A percentile compares a stretch with the other conserved stretches of the same genome.
These are phyloP conservation scores for Citrus inodora DNA, from an alignment of 345 rosid species.

Conservation along the genomic window DNA sequence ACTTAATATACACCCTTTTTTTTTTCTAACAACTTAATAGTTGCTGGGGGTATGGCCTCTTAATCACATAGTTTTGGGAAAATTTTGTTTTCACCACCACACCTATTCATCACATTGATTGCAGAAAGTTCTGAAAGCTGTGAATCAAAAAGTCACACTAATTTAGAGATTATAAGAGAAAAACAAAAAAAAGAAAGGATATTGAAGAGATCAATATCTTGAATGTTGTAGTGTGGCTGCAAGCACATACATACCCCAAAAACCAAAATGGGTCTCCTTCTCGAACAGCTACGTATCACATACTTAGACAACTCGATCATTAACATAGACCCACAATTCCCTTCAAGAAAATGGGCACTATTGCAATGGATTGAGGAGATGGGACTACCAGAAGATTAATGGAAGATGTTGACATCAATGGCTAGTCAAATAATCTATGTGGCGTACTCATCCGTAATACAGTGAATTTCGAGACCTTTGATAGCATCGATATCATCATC, in stretches of 20 bases:
- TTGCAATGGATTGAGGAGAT: background rate
- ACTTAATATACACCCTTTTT: no score
- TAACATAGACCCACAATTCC: background rate
- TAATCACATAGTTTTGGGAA: no score
- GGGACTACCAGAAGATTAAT: background rate
- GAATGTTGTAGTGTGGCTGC: background rate
- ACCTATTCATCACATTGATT: background rate
- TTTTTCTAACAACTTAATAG: no score
- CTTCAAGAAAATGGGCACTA: background rate
- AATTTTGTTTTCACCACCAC: background rate
- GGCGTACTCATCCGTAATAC: background rate
- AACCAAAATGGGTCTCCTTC: background rate
- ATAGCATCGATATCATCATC: no score
- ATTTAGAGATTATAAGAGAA: background rate
- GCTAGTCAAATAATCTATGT: background rate
- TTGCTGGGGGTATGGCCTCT: no score
- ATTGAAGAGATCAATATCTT: background rate
- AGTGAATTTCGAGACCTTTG: no score
- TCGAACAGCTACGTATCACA: background rate
- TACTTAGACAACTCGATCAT: background rate
- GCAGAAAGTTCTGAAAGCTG: no score
- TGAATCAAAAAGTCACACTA: background rate
- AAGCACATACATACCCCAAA: background rate
- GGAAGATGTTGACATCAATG: constrained; percentile 9
- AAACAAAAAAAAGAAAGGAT: background rate